Evolutionary conservation across 2,329 filamentous ascomycete species (phyloP).

Genomic region (Dactylellina parvicollis): DNA sequence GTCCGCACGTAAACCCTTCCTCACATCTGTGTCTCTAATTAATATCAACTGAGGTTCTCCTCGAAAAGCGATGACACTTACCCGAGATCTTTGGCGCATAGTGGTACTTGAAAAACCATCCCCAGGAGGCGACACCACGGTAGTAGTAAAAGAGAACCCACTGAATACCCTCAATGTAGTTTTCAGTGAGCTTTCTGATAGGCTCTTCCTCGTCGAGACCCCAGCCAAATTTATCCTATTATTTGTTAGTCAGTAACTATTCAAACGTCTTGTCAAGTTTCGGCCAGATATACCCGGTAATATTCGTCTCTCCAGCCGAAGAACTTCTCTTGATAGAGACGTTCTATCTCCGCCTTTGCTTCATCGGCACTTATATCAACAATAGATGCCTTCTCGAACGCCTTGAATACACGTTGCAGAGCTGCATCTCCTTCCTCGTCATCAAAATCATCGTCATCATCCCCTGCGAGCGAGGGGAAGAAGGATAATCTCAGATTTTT

Average conservation of each 20-base stretch:
- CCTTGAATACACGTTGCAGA: conserved; percentile 82
- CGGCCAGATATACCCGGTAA: conserved; percentile 67
- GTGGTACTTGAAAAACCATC: conserved; percentile 97
- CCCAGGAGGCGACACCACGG: conserved; percentile 94
- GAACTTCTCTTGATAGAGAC: conserved; percentile 91
- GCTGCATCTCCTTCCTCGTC: conserved; percentile 87
- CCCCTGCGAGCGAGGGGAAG: conserved; percentile 64
- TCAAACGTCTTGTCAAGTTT: not conserved
- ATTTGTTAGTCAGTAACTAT: not conserved
- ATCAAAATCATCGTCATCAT: conserved; percentile 71
- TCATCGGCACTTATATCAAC: conserved; percentile 82
- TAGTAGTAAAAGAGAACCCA: conserved; percentile 99
- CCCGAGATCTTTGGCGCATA: conserved; percentile 96
- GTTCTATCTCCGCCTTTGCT: conserved; percentile 78
- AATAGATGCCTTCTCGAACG: conserved; percentile 89
- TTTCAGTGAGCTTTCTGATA: conserved; percentile 84
- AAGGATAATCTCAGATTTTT: conserved; percentile 73
- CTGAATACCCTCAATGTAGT: conserved; percentile 96
- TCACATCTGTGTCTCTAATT: conserved; percentile 73
- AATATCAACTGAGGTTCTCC: conserved; percentile 49
- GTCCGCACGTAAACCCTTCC: conserved; percentile 84
- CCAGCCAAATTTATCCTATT: conserved; percentile 84
- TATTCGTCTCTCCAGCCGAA: conserved; percentile 93
- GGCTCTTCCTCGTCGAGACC: conserved; percentile 81
- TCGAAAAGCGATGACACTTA: conserved; percentile 60